These are phyloP conservation scores for Xylaria sp. DNA, from an alignment of 2,329 filamentous ascomycete genomes.

Conservation along the genomic window DNA sequence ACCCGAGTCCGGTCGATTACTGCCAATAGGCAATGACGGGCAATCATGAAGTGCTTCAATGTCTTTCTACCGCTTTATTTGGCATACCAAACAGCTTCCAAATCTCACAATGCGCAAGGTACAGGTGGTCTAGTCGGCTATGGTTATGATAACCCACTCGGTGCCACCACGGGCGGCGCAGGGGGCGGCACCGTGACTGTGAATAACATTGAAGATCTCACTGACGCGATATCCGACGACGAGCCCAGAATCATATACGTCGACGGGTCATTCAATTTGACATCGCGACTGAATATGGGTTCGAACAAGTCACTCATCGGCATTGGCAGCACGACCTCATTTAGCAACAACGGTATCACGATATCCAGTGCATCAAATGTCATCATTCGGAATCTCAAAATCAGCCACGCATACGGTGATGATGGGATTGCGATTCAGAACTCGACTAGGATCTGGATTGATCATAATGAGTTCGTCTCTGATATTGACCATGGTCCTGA, in stretches of 20 bases:
- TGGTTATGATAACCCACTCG: slow-evolving; percentile 5
- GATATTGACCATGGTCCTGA: slow-evolving; percentile 14
- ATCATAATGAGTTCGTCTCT: slow-evolving; percentile 14
- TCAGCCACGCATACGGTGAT: slow-evolving; percentile 9
- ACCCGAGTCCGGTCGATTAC: neutral
- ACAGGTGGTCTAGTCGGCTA: neutral
- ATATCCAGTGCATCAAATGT: slow-evolving; percentile 8
- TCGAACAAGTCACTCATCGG: slow-evolving; percentile 14
- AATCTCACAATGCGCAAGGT: neutral
- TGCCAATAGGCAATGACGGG: neutral
- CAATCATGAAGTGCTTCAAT: neutral
- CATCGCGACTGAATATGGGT: slow-evolving; percentile 4
- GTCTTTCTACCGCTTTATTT: neutral
- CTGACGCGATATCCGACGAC: neutral
- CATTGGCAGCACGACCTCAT: slow-evolving; percentile 2
- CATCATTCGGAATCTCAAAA: slow-evolving; percentile 9
- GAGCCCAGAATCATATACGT: slow-evolving; percentile 4
- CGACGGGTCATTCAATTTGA: slow-evolving; percentile 10
- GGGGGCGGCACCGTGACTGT: neutral
- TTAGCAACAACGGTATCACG: slow-evolving; percentile 11
- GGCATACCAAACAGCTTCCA: neutral
- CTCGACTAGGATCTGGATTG: slow-evolving; percentile 11
- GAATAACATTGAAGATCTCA: slow-evolving; percentile 6
- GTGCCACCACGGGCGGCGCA: slow-evolving; percentile 3
- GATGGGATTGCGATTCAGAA: slow-evolving; percentile 11